phyloP scores from a whole-genome alignment of 768 basidiomycete species.

The Austroboletus eburneus region DNA sequence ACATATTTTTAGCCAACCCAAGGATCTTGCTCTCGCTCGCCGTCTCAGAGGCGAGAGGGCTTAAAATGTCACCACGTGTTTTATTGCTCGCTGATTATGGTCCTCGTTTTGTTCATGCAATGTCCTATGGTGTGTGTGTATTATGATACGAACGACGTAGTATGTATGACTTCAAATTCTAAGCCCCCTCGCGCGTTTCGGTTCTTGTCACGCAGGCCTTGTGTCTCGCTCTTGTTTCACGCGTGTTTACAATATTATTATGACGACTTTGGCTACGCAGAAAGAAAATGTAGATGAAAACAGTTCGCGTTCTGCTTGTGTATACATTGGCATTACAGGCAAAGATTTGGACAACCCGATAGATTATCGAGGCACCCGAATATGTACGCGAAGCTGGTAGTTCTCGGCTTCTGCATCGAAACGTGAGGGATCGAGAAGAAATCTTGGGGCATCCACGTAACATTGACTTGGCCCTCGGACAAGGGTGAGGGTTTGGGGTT shows the following conservation, averaged over 20 bases:
- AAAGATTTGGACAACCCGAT: no score
- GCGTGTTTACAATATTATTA: slow-evolving; percentile 1
- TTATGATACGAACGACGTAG: slow-evolving; percentile 30
- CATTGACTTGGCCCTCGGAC: no score
- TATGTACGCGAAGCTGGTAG: no score
- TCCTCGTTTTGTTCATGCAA: slow-evolving; percentile 5
- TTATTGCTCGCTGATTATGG: background rate
- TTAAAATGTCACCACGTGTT: slow-evolving; percentile 27
- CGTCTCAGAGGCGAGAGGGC: slow-evolving; percentile 85
- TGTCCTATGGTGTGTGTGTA: slow-evolving; percentile 11
- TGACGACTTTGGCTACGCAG: background rate
- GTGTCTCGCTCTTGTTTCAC: background rate
- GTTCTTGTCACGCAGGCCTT: slow-evolving; percentile 7
- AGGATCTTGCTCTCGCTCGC: slow-evolving; percentile 83
- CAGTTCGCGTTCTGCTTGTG: slow-evolving; percentile 24
- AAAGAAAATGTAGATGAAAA: slow-evolving; percentile 21
- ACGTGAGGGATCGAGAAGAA: no score
- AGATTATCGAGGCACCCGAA: no score
- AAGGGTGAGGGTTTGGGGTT: no score
- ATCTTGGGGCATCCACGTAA: no score
- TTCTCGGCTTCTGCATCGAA: no score
- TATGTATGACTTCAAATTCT: slow-evolving; percentile 24
- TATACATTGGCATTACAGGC: slow-evolving; percentile 26
- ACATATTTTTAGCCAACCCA: slow-evolving; percentile 59
- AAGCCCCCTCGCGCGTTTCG: slow-evolving; percentile 2